Evolutionary conservation across 2,329 filamentous ascomycete species (phyloP).

Genomic region (Bisporella sp.): DNA sequence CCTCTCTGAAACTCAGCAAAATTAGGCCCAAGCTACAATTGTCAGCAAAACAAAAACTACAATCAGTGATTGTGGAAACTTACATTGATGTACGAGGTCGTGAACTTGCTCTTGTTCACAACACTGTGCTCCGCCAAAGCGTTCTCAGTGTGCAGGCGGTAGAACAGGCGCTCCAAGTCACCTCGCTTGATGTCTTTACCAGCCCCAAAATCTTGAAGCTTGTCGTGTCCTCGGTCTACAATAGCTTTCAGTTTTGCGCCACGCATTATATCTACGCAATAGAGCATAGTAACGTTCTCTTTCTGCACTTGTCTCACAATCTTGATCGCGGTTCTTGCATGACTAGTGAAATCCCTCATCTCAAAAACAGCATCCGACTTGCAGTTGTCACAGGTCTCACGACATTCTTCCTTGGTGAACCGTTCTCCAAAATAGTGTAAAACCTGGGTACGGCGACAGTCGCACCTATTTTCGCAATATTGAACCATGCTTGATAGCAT

Average conservation of each 20-base stretch:
- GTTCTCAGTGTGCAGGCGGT: constrained; percentile 65
- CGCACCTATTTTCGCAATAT: constrained; percentile 82
- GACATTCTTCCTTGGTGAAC: constrained; percentile 67
- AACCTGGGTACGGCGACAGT: constrained; percentile 83
- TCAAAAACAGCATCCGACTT: constrained; percentile 64
- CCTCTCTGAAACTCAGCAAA: constrained; percentile 20
- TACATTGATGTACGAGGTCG: constrained; percentile 66
- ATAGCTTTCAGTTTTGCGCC: constrained; percentile 52
- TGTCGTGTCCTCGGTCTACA: constrained; percentile 37
- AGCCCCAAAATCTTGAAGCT: constrained; percentile 52
- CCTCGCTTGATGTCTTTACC: constrained; percentile 65
- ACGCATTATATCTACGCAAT: constrained; percentile 78
- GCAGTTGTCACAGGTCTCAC: constrained; percentile 83
- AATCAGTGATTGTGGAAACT: constrained; percentile 22
- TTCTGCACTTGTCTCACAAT: constrained; percentile 54
- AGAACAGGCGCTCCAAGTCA: constrained; percentile 79
- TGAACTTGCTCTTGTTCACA: constrained; percentile 56
- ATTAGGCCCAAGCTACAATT: constrained; percentile 23
- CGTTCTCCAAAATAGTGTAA: constrained; percentile 90
- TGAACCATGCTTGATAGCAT: constrained; percentile 83
- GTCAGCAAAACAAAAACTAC: constrained; percentile 20
- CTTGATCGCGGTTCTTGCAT: constrained; percentile 63
- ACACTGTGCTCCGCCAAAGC: constrained; percentile 66
- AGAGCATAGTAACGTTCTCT: constrained; percentile 62
- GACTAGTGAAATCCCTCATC: constrained; percentile 65